These are phyloP conservation scores for Selaginella moellendorffii DNA, from an alignment of 75 land plant genomes.

Conservation along the genomic window DNA sequence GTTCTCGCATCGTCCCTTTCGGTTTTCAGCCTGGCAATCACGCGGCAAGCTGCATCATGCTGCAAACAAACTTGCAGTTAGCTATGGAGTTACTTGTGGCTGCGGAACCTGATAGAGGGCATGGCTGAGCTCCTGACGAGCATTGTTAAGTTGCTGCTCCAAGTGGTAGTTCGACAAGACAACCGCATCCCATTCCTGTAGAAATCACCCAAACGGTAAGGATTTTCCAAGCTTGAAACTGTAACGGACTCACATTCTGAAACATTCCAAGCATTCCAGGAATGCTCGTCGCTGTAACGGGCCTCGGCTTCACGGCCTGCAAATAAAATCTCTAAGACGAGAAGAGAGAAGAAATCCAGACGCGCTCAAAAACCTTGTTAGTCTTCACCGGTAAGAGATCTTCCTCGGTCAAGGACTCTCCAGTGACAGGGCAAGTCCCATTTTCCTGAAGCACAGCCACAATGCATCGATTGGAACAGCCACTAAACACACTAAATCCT, in stretches of 20 bases:
- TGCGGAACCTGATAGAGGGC: slow-evolving; percentile 82
- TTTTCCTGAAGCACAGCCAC: slow-evolving; percentile 37
- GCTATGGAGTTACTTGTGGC: not conserved
- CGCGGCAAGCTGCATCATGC: slow-evolving; percentile 99
- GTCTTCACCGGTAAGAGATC: slow-evolving; percentile 77
- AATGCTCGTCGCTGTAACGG: slow-evolving; percentile 88
- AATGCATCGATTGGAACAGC: not conserved
- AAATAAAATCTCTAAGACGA: slow-evolving; percentile 2
- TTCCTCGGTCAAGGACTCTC: slow-evolving; percentile 57
- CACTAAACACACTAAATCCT: not conserved
- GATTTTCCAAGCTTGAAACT: not conserved
- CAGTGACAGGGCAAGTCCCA: slow-evolving; percentile 93
- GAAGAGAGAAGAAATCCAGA: not conserved
- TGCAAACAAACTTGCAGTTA: slow-evolving; percentile 12
- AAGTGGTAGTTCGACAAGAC: slow-evolving; percentile 90
- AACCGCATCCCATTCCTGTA: slow-evolving; percentile 95
- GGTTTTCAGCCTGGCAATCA: slow-evolving; percentile 89
- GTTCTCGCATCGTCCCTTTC: slow-evolving; percentile 94
- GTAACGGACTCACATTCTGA: slow-evolving; percentile 90
- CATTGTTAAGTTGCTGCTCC: slow-evolving; percentile 87
- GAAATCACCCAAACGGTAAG: slow-evolving; percentile 1
- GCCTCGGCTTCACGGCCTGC: slow-evolving; percentile 95
- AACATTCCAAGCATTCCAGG: slow-evolving; percentile 98
- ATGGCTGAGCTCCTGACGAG: slow-evolving; percentile 98
- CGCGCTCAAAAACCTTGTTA: slow-evolving; percentile 44